phyloP scores from a whole-genome alignment of 1,284 basidiomycete species.

The Mycena sp. region DNA sequence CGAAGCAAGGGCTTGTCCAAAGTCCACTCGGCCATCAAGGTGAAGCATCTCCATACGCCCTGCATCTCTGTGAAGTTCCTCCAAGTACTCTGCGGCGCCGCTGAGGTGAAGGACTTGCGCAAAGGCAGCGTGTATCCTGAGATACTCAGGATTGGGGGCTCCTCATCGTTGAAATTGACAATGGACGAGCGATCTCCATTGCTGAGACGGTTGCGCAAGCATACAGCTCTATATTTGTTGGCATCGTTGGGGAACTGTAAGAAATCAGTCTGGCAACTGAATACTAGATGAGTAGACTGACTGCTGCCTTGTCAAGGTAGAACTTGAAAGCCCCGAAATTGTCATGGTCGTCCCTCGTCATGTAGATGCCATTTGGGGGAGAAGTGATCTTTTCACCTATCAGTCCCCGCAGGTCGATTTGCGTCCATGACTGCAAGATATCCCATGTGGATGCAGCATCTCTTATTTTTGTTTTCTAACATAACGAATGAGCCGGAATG shows the following conservation, averaged over 20 bases:
- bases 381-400: background rate
- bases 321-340: no score
- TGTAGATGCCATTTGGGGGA: no score
- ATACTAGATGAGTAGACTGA: background rate
- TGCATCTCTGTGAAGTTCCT: slow-evolving; percentile 8
- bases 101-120: slow-evolving; percentile 1
- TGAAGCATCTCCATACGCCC: slow-evolving; percentile 12
- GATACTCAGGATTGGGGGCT: slow-evolving; percentile 14
- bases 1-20: slow-evolving; percentile 4
- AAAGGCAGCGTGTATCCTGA: slow-evolving; percentile 7
- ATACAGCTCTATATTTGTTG: slow-evolving; percentile 9
- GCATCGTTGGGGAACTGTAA: slow-evolving; percentile 8
- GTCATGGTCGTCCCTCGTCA: no score
- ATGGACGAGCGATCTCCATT: slow-evolving; percentile 14
- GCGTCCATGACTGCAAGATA: slow-evolving; percentile 11
- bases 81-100: background rate
- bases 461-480: background rate
- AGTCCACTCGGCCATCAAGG: background rate
- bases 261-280: background rate
- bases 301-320: background rate
- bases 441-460: slow-evolving; percentile 10
- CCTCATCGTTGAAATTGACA: slow-evolving; percentile 5
- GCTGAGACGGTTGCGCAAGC: slow-evolving; percentile 4
- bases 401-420: slow-evolving; percentile 3
- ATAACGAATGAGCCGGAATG: background rate